Conservation (phyloP, 257 asterid species). For the Orobanche coerulescens region DNA sequence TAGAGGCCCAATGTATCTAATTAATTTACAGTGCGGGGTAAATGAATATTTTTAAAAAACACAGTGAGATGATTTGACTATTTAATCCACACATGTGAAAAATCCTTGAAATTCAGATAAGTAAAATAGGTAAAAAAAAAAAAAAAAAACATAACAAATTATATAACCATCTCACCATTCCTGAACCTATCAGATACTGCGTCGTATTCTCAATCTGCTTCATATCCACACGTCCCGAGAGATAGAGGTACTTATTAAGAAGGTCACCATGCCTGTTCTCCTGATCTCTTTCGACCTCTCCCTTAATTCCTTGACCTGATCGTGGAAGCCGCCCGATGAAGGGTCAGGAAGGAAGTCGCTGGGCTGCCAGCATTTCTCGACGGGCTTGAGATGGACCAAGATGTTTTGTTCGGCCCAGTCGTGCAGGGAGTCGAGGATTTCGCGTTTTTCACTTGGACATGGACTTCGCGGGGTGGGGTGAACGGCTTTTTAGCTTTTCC, state of each 20-base stretch:
- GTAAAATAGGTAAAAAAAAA: too few species aligned
- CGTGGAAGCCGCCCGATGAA: constrained; percentile 66
- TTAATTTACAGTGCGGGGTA: too few species aligned
- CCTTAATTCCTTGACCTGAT: constrained; percentile 66
- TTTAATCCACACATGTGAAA: too few species aligned
- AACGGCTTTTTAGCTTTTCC: constrained; percentile 41
- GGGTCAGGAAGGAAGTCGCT: constrained; percentile 63
- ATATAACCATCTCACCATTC: constrained; percentile 42
- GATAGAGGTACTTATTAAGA: constrained; percentile 57
- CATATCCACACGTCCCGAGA: constrained; percentile 68
- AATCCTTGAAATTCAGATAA: too few species aligned
- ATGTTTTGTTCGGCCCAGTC: constrained; percentile 54
- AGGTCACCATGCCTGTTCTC: constrained; percentile 77
- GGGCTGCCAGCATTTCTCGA: constrained; percentile 72
- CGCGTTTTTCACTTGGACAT: constrained; percentile 55
- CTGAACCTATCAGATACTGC: constrained; percentile 55
- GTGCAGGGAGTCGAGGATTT: constrained; percentile 52
- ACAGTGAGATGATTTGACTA: too few species aligned
- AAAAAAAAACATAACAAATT: too few species aligned
- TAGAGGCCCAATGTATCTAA: too few species aligned
- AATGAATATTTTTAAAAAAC: too few species aligned
- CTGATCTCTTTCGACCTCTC: constrained; percentile 58
- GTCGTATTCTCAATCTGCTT: constrained; percentile 49
- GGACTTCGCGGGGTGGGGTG: constrained; percentile 55
- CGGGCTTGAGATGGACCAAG: constrained; percentile 56